Evolutionary conservation across 2,329 filamentous ascomycete species (phyloP).

Genomic region (Pyrenophora graminea): DNA sequence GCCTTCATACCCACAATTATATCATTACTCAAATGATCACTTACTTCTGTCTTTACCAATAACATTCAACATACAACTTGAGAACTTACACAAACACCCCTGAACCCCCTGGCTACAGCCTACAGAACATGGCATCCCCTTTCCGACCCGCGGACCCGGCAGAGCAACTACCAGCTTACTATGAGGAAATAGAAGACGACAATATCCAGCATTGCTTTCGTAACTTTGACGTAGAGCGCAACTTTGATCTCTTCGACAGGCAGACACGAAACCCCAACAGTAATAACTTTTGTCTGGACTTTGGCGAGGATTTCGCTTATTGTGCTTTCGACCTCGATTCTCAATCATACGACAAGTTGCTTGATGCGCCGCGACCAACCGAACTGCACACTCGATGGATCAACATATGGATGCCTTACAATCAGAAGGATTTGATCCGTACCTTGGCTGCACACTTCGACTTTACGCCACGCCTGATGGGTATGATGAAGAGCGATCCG

Average conservation of each 20-base stretch:
- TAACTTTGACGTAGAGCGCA: conserved; percentile 58
- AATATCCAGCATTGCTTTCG: conserved; percentile 50
- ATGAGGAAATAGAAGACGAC: conserved; percentile 39
- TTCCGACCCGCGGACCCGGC: conserved; percentile 35
- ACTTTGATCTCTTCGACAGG: conserved; percentile 53
- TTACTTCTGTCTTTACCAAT: conserved; percentile 5
- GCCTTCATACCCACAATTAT: conserved; percentile 7
- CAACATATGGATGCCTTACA: conserved; percentile 71
- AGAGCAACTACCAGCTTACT: conserved; percentile 42
- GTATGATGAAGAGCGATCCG: conserved; percentile 66
- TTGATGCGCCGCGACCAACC: conserved; percentile 50
- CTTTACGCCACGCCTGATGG: conserved; percentile 68
- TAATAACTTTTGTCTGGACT: conserved; percentile 68
- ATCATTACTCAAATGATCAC: conserved; percentile 1
- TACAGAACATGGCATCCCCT: conserved; percentile 28
- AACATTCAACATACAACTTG: not conserved
- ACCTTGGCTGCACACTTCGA: conserved; percentile 65
- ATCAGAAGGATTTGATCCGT: conserved; percentile 61
- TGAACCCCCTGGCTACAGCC: not conserved
- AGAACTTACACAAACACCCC: not conserved
- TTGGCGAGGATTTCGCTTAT: conserved; percentile 60
- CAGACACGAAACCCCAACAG: conserved; percentile 50
- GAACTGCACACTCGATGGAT: conserved; percentile 70
- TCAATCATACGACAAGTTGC: conserved; percentile 47
- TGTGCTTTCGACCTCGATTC: conserved; percentile 60